Evolutionary conservation across 2,329 filamentous ascomycete genomes (phyloP), one percentile per base, ranked within the genome.

Genomic region (Ophiocordyceps camponoti-rufipedis): DNA sequence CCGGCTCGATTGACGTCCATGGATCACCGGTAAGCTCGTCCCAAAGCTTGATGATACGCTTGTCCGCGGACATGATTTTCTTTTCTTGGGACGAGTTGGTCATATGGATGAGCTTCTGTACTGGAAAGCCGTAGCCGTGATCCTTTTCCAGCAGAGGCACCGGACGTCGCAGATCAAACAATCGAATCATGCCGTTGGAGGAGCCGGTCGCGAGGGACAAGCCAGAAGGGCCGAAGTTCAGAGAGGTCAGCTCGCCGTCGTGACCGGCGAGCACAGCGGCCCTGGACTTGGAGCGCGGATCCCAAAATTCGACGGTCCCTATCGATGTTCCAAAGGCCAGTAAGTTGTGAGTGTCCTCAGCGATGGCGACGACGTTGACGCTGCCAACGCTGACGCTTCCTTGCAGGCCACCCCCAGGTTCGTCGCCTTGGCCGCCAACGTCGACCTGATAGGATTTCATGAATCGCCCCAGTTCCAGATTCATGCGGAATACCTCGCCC

Each of bases 241-340:
- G 67, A 0, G 91, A 85, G 0, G 89, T 95, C 42, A 95, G 79
- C 56, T 86, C 82, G 31, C 76, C 77, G 48, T 79, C 74, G 47
- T 78, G 72, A 0, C 71, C 74, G 12, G 80, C 72, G 2, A 98
- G 68, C 16, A 89, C 72, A 14, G 85, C 88, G 11, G 89, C 82
- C 47, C 86, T 74, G 46, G 81, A 82, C 57, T 86, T 82, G 29
- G 84, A 87, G 48, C 91, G 75, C 1, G 88, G 75, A 58, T 98
- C 91, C 85, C 88, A 98, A 56, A 96, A 89, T 59, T 98, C 91
- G 28, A 96, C 85, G 1, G 89, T 94, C n/a, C 91, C 89, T 47
- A 91, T 68, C 3, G 86, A 88, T 1, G 91, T 98, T 45, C 93
- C 91, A 55, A 98, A 98, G 0, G 89, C 88, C 32, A 88, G 72